These are phyloP conservation scores for Juglanconis sp. DNA, from an alignment of 2,329 filamentous ascomycete genomes.

Conservation along the genomic window DNA sequence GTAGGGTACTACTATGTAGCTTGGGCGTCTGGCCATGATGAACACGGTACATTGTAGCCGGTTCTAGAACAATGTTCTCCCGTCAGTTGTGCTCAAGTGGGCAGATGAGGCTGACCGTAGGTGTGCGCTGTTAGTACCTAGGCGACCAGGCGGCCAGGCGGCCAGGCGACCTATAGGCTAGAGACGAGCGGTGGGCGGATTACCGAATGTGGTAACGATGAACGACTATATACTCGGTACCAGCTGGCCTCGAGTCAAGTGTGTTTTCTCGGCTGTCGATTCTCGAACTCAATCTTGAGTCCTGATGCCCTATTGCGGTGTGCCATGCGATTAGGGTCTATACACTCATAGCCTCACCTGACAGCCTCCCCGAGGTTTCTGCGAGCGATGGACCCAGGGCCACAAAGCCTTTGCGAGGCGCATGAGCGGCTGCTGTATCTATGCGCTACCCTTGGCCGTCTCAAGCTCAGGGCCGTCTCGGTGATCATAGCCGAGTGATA, in stretches of 20 bases:
- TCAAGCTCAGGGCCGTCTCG: not conserved
- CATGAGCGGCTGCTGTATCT: not conserved
- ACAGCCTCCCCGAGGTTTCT: too few relatives aligned
- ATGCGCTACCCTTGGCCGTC: not conserved
- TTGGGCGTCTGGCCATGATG: too few relatives aligned
- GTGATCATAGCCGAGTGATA: not conserved
- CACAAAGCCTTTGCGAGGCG: too few relatives aligned
- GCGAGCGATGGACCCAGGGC: too few relatives aligned
- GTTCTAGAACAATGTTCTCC: not conserved
- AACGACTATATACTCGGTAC: not conserved
- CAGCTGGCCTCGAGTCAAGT: not conserved
- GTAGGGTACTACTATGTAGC: too few relatives aligned
- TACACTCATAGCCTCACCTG: too few relatives aligned
- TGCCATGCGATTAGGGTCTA: too few relatives aligned
- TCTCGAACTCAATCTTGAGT: too few relatives aligned
- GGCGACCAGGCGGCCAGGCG: too few relatives aligned
- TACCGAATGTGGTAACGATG: constrained; percentile 10
- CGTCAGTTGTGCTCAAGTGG: not conserved
- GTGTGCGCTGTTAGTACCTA: not conserved
- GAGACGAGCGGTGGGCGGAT: constrained; percentile 9
- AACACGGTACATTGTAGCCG: not conserved
- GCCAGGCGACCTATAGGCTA: not conserved
- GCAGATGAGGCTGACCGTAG: not conserved
- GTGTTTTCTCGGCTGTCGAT: too few relatives aligned
- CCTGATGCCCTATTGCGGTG: too few relatives aligned